Conservation (phyloP, 192 early-diverging fungal genomes). For the Chytriomyces sp. region DNA sequence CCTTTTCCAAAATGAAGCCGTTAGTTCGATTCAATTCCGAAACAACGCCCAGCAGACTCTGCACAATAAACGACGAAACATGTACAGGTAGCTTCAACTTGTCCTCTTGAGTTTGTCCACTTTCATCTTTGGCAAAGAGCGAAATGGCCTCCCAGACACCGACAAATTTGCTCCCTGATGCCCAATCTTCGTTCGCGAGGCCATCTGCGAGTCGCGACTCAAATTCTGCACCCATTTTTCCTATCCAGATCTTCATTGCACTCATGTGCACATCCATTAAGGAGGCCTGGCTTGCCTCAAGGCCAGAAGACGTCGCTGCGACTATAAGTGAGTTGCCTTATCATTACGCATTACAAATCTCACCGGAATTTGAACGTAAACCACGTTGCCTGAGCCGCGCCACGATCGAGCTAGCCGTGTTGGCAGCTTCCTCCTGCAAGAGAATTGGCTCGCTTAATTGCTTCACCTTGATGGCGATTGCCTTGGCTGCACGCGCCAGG, state of each 20-base stretch:
- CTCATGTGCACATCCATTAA: conserved; percentile 5
- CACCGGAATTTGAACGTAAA: not conserved
- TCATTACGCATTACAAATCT: too few relatives aligned
- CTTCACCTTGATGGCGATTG: conserved; percentile 7
- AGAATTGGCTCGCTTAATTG: not conserved
- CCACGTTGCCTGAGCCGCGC: not conserved
- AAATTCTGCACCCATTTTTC: not conserved
- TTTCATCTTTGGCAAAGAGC: not conserved
- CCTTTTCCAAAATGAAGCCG: conserved; percentile 53
- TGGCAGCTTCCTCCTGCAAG: not conserved
- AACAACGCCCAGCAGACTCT: conserved; percentile 46
- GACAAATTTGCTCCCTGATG: not conserved
- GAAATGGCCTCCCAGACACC: conserved; percentile 21
- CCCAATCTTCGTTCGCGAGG: conserved; percentile 8
- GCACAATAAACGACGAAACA: conserved; percentile 43
- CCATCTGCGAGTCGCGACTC: not conserved
- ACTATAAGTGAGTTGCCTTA: not conserved
- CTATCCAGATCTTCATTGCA: conserved; percentile 18
- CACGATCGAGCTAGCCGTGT: not conserved
- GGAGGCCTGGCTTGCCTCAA: not conserved
- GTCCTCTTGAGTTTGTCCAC: conserved; percentile 1
- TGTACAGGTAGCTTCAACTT: conserved; percentile 43
- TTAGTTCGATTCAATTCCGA: conserved; percentile 47
- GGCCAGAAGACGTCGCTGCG: not conserved
- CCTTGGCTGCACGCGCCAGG: conserved; percentile 11